Base-by-base conservation (phyloP, 768 basidiomycete species). In the Boletellus ananas region DNA sequence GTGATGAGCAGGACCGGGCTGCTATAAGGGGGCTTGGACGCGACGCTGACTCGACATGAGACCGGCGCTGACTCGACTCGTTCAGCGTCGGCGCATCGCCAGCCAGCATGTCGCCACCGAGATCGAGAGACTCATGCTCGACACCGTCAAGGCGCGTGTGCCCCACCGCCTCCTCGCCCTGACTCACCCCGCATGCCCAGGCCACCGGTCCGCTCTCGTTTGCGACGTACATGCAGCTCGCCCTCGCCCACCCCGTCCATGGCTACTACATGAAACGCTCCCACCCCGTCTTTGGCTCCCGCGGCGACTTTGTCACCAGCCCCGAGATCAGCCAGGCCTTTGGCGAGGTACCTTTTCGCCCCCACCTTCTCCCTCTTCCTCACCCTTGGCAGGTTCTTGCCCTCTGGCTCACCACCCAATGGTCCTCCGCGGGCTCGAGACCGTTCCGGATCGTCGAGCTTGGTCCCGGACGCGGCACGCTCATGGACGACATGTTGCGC, bases 281-380 rank as follows among this genome's bases (percentile, higher is more conserved):
- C 13, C 77, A 89, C 50, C 75, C 81, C 37, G 85, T 98, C 3
- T 91, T 99, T 60, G 96, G 96, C 12, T 55, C 80, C 0, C 74
- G 77, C 36, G 96, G 96, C 6, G 96, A 99, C 72, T 99, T 98
- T 62, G 87, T 89, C 18, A 99, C 96, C 11, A 93, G 89, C 58
- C 96, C 95, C 2, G 96, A 99, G 67, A 97, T 99, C 46, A 90
- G 83, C 59, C 94, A 97, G 65, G 81, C 90, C 1, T 98, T 98
- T 65, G 96, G 96, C 51, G 95, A 99, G 83, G 95, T 94, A 63
- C 56, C 80, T 67, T 20, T 12, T 11, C 7, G 5, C 25, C 6
- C 16, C 38, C 35, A 50, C 21, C 21, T 17, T 16, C n/a, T 34
- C 12, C 31, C 20, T 20, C 3, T 43, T 33, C 18, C 38, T 3